These are phyloP conservation scores for Metschnikowia peoriensis DNA, from an alignment of 805 yeast genomes.

Conservation along the genomic window DNA sequence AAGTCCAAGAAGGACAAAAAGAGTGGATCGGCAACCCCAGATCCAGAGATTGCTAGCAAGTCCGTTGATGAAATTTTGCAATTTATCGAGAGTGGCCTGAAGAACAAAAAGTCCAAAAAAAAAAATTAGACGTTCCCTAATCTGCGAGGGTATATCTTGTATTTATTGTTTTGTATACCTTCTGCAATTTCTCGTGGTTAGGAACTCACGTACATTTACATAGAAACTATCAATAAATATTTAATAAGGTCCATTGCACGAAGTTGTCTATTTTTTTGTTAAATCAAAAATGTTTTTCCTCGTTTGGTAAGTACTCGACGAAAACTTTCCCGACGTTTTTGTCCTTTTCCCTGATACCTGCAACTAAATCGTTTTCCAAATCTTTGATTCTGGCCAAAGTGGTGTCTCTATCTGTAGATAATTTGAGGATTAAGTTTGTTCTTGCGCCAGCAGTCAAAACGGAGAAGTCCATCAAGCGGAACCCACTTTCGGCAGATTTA, in stretches of 20 bases:
- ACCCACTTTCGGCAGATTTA: conserved; percentile 29
- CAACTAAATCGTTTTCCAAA: conserved; percentile 16
- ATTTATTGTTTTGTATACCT: conserved; percentile 6
- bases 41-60: conserved; percentile 58
- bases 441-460: conserved; percentile 61
- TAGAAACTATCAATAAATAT: not conserved
- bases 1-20: conserved; percentile 17
- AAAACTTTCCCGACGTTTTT: conserved; percentile 17
- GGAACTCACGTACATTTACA: not conserved
- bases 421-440: conserved; percentile 36
- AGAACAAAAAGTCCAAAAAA: conserved; percentile 23
- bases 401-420: conserved; percentile 26
- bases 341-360: conserved; percentile 14
- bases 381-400: conserved; percentile 8
- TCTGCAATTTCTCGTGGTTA: not conserved
- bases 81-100: conserved; percentile 59
- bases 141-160: conserved; percentile 7
- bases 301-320: conserved; percentile 13
- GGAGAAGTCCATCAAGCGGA: conserved; percentile 40
- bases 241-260: not conserved
- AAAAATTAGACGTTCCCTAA: conserved; percentile 6
- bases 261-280: not conserved
- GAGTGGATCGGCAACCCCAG: conserved; percentile 22
- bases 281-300: not conserved
- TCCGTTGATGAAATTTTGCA: conserved; percentile 71